phyloP scores from a whole-genome alignment of 108 stramenopile genomes.

The Poteriospumella lacustris region DNA sequence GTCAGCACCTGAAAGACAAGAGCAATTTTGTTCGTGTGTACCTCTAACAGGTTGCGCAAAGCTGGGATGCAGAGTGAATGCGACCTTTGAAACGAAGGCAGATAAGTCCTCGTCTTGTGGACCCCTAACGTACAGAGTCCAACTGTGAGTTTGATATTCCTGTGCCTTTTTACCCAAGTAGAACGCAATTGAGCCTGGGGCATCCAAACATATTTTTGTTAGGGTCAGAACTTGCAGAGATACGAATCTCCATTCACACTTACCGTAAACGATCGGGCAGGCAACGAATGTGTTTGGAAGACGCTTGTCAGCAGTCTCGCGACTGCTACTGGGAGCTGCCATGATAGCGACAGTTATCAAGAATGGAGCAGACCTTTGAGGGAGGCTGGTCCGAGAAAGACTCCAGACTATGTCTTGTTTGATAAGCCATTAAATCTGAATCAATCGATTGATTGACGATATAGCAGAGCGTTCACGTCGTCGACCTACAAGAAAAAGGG shows the following conservation, averaged over 20 bases:
- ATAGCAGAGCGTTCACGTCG: too few species aligned
- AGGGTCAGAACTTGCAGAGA: background rate
- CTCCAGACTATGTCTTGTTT: too few species aligned
- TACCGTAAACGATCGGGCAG: conserved; percentile 80
- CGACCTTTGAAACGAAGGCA: conserved; percentile 72
- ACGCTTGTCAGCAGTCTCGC: too few species aligned
- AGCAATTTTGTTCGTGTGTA: background rate
- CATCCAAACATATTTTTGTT: background rate
- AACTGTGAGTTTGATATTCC: conserved; percentile 73
- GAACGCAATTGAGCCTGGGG: conserved; percentile 70
- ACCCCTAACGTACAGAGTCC: conserved; percentile 79
- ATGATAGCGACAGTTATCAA: too few species aligned
- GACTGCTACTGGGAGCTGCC: too few species aligned
- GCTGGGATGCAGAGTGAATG: conserved; percentile 91
- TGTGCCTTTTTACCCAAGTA: conserved; percentile 75
- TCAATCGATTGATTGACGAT: too few species aligned
- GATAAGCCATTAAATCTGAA: too few species aligned
- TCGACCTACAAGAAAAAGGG: too few species aligned
- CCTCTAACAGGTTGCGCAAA: conserved; percentile 65
- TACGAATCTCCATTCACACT: background rate
- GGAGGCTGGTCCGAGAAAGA: too few species aligned
- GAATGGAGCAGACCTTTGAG: too few species aligned
- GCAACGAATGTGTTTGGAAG: conserved; percentile 61
- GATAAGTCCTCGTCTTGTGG: conserved; percentile 76
- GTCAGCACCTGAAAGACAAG: background rate